Evolutionary conservation across 257 asterid species (phyloP).

Genomic region (Solanum chilense): DNA sequence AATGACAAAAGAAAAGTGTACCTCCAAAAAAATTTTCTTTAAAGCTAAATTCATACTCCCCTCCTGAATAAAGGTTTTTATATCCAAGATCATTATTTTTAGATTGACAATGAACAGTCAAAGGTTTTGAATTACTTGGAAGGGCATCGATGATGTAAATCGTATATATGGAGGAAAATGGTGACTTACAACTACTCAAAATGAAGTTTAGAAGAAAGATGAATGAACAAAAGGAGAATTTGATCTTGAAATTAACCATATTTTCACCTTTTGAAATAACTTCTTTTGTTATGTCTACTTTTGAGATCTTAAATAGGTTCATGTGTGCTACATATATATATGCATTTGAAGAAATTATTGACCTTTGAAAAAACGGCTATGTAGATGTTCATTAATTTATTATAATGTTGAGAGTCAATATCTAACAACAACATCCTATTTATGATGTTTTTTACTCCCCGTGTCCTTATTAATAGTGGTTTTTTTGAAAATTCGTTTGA

Average conservation of each 20-base stretch:
- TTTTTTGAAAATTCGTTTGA: rapidly evolving
- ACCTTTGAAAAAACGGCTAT: background rate
- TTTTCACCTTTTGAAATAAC: background rate
- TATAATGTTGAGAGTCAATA: background rate
- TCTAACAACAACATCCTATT: background rate
- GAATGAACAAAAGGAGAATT: background rate
- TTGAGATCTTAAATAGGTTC: background rate
- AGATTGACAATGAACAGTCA: background rate
- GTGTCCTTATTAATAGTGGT: background rate
- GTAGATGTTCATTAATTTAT: no score
- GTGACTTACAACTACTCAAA: background rate
- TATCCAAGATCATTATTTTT: background rate
- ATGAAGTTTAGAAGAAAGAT: background rate
- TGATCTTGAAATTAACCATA: background rate
- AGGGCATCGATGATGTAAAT: background rate
- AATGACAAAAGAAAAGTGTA: background rate
- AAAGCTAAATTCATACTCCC: background rate
- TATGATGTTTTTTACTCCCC: background rate
- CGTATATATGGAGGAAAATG: background rate
- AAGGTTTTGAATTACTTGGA: background rate
- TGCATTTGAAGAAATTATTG: background rate
- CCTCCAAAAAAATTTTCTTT: background rate
- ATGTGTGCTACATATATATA: background rate
- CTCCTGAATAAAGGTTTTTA: background rate
- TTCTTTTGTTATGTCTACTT: background rate